Evolutionary conservation across 495 filamentous ascomycete genomes (phyloP).

Genomic region (Talaromyces trachyspermus): DNA sequence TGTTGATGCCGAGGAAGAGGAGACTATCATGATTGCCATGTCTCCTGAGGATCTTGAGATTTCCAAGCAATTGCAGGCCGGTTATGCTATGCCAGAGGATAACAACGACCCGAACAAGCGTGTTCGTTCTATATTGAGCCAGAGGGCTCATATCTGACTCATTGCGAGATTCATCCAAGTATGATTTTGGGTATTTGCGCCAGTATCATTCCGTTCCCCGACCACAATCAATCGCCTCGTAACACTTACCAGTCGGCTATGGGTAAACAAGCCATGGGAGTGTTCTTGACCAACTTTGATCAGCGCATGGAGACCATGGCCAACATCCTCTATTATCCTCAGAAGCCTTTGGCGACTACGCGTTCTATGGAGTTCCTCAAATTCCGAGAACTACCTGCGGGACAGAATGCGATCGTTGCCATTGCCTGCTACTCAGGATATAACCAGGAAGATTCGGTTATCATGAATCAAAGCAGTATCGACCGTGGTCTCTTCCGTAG

Average conservation of each 20-base stretch:
- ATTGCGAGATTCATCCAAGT: constrained; percentile 98
- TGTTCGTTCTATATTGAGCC: constrained; percentile 75
- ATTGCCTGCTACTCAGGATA: constrained; percentile 98
- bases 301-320: constrained; percentile 99
- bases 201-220: constrained; percentile 98
- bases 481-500: constrained; percentile 95
- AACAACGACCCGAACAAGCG: constrained; percentile 62
- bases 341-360: constrained; percentile 94
- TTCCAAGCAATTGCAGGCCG: constrained; percentile 55
- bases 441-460: constrained; percentile 99
- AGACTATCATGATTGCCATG: constrained; percentile 98
- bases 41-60: constrained; percentile 87
- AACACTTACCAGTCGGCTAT: constrained; percentile 99
- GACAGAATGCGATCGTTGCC: constrained; percentile 97
- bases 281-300: constrained; percentile 92
- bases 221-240: constrained; percentile 97
- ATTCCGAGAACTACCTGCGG: constrained; percentile 92
- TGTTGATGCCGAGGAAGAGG: constrained; percentile 95
- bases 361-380: constrained; percentile 98
- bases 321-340: constrained; percentile 97
- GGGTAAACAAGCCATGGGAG: constrained; percentile 99
- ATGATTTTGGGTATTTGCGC: constrained; percentile 98
- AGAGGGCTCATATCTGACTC: constrained; percentile 83
- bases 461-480: constrained; percentile 99
- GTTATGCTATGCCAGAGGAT: constrained; percentile 54